Evolutionary conservation across 2,329 filamentous ascomycete genomes (phyloP), one percentile per base, ranked within the genome.

Genomic region (Colletotrichum sp.): DNA sequence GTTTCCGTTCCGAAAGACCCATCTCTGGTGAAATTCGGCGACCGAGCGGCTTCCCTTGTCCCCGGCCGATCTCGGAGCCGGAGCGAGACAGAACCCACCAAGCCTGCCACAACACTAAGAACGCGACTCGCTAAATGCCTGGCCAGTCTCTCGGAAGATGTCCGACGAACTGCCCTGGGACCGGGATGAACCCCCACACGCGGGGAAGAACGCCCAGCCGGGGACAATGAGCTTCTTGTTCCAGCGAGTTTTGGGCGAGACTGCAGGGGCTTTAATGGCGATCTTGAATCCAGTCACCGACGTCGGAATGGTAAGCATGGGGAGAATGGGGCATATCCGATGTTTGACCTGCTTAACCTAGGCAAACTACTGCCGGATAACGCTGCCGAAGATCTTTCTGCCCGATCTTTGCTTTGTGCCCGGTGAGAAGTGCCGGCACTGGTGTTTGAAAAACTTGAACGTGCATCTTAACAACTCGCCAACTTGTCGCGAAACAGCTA

Each of bases 31-130:
- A 38, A 52, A 38, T 26, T 72, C 63, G 69, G 73, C 63, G 28
- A 69, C 70, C 70, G 64, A 73, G 58, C 28, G 38, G 28, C 38
- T n/a, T 21, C 4, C 8, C n/a, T 63, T 57, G 55, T 65, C 13
- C 13, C 73, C 74, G 34, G 58, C 74, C 74, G 74, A 73, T 69
- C n/a, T 73, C 73, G 73, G 73, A 75, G 55, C n/a, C 7, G 15
- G 55, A 69, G 26, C 6, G 8, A 21, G 21, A 12, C 12, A 12
- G n/a, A 21, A 21, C 58, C 38, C 43, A 60, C n/a, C 36, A 12
- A 8, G 15, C 36, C n/a, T 36, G 55, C 61, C 26, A 16, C 32
- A 36, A 43, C 26, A 58, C 13, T 32, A 28, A 18, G n/a, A 57
- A 52, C 26, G 28, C n/a, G 21, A 66, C 36, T 36, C 57, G 52